A percentile compares a stretch with the other conserved stretches of the same genome.
phyloP scores from a whole-genome alignment of 306 rosid species.

The Rosa rugosa region DNA sequence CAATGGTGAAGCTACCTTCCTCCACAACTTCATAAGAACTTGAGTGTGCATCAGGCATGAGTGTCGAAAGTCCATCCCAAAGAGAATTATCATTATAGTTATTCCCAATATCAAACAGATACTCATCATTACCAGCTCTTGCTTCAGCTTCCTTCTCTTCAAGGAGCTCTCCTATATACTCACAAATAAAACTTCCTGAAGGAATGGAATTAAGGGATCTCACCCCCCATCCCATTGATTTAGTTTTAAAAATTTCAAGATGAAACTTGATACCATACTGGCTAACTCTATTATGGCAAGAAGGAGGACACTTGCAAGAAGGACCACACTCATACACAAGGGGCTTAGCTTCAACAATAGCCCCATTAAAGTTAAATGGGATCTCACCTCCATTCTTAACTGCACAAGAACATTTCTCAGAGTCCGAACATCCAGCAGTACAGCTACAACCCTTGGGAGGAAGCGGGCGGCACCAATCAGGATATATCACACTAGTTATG shows the following conservation, averaged over 20 bases:
- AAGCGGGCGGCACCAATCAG: constrained; percentile 53
- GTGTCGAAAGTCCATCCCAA: constrained; percentile 69
- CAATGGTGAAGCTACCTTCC: constrained; percentile 77
- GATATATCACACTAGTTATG: constrained; percentile 73
- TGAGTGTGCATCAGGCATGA: constrained; percentile 52
- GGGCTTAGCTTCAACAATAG: constrained; percentile 82
- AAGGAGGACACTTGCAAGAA: constrained; percentile 69
- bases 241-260: constrained; percentile 84
- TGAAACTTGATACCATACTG: constrained; percentile 79
- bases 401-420: constrained; percentile 64
- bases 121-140: constrained; percentile 83
- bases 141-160: constrained; percentile 83
- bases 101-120: constrained; percentile 89
- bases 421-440: constrained; percentile 70
- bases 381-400: constrained; percentile 80
- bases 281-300: constrained; percentile 80
- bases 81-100: constrained; percentile 49
- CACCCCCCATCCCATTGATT: constrained; percentile 90
- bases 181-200: constrained; percentile 91
- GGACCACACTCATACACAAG: constrained; percentile 92
- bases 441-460: constrained; percentile 70
- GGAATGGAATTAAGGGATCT: constrained; percentile 85
- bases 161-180: constrained; percentile 89
- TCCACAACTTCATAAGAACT: constrained; percentile 47
- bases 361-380: constrained; percentile 74